A percentile compares a stretch with the other conserved stretches of the same genome.
phyloP scores from a whole-genome alignment of 2,329 filamentous ascomycete species.

The Ascochyta rabiei region DNA sequence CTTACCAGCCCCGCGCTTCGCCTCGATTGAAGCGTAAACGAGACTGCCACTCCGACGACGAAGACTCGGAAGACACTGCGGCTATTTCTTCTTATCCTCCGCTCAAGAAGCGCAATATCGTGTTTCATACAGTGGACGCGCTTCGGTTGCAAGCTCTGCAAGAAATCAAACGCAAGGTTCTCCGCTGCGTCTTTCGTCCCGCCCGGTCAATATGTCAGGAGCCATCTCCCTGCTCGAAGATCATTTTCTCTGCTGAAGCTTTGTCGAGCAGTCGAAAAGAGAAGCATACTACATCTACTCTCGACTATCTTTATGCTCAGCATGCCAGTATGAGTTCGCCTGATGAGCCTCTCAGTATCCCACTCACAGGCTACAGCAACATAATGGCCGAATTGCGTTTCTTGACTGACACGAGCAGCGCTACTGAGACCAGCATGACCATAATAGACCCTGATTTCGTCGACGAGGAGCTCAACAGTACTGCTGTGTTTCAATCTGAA shows the following conservation, averaged over 20 bases:
- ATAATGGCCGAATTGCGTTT: background rate
- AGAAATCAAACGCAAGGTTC: background rate
- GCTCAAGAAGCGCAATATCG: background rate
- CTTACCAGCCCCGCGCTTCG: background rate
- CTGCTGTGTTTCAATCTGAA: background rate
- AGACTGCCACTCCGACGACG: background rate
- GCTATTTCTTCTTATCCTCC: background rate
- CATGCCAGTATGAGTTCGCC: rapidly evolving
- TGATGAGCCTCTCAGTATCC: background rate
- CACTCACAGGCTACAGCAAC: background rate
- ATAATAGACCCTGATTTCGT: background rate
- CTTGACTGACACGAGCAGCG: background rate
- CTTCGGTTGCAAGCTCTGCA: background rate
- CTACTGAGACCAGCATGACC: background rate
- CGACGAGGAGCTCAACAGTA: background rate
- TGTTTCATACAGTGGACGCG: background rate
- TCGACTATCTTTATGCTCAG: background rate
- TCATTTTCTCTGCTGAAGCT: background rate
- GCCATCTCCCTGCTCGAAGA: background rate
- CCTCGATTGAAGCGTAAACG: slow-evolving; percentile 5
- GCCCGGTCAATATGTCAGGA: background rate
- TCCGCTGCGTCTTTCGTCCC: background rate
- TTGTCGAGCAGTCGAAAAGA: background rate
- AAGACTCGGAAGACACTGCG: background rate
- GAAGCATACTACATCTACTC: background rate